A percentile compares a stretch with the other conserved stretches of the same genome.
phyloP scores from a whole-genome alignment of 2,329 filamentous ascomycete genomes.

The Nemania abortiva region DNA sequence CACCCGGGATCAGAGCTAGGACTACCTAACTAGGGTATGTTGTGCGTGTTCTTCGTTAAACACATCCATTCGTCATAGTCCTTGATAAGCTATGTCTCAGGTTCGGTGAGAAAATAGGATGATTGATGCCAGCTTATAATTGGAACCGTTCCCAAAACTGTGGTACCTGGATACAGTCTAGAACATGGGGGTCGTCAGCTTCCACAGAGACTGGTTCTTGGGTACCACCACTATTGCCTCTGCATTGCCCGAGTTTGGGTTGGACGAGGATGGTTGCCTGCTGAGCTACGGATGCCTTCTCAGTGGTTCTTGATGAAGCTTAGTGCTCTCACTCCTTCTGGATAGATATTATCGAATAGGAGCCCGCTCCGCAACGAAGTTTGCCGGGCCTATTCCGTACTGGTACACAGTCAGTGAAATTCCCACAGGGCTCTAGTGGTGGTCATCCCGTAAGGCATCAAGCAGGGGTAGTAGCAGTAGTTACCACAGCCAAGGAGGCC shows the following conservation, averaged over 20 bases:
- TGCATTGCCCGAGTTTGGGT: slow-evolving; percentile 35
- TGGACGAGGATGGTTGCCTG: slow-evolving; percentile 35
- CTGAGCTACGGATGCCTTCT: not conserved
- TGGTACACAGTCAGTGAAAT: slow-evolving; percentile 2
- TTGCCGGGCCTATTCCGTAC: not conserved
- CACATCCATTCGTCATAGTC: not conserved
- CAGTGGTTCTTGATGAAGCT: not conserved
- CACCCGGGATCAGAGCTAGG: not conserved
- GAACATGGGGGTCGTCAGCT: slow-evolving; percentile 14
- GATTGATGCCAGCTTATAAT: slow-evolving; percentile 4
- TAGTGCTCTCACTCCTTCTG: slow-evolving; percentile 1
- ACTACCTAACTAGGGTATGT: not conserved
- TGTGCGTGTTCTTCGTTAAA: not conserved
- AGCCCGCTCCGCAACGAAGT: not conserved
- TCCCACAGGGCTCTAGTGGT: not conserved
- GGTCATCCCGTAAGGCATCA: slow-evolving; percentile 9
- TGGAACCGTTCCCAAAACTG: slow-evolving; percentile 16
- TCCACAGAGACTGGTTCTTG: slow-evolving; percentile 18
- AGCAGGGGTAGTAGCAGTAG: slow-evolving; percentile 16
- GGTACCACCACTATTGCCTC: slow-evolving; percentile 41
- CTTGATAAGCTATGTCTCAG: slow-evolving; percentile 17
- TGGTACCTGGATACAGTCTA: slow-evolving; percentile 1
- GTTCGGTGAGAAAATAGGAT: slow-evolving; percentile 24
- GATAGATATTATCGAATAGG: slow-evolving; percentile 1
- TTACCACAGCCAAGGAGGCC: slow-evolving; percentile 12